These are phyloP conservation scores for Acer yangbiense DNA, from an alignment of 345 rosid genomes.

Conservation along the genomic window DNA sequence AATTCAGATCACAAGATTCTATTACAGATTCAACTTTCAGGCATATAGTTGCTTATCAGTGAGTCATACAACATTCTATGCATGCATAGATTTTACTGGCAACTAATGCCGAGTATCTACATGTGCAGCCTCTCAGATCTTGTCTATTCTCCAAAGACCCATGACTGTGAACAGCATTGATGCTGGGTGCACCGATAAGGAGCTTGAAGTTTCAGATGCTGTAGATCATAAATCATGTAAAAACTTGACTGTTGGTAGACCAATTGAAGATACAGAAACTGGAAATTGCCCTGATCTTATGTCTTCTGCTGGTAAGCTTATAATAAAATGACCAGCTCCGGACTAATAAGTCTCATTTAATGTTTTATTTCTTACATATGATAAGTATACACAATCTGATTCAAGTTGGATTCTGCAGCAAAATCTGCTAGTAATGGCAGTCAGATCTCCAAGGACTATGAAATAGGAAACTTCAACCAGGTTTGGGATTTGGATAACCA, in stretches of 20 bases:
- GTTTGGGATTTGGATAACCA: conserved; percentile 28
- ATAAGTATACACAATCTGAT: not conserved
- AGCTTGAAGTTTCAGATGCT: conserved; percentile 33
- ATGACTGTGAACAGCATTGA: conserved; percentile 18
- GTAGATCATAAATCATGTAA: conserved; percentile 29
- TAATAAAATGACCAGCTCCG: not conserved
- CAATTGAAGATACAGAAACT: conserved; percentile 12
- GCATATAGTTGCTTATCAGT: not conserved
- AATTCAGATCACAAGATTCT: not conserved
- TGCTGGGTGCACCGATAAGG: conserved; percentile 32
- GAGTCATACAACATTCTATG: not conserved
- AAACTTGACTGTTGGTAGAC: conserved; percentile 24
- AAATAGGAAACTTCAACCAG: conserved; percentile 29
- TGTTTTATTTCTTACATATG: not conserved
- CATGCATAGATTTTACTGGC: conserved; percentile 4
- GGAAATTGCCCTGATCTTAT: conserved; percentile 7
- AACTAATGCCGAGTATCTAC: conserved; percentile 15
- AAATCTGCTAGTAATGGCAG: conserved; percentile 19
- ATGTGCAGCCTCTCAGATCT: conserved; percentile 60
- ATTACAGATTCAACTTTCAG: not conserved
- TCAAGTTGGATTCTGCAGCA: conserved; percentile 27
- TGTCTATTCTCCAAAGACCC: conserved; percentile 66
- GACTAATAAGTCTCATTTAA: not conserved
- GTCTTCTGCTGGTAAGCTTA: conserved; percentile 33
- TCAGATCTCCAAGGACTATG: conserved; percentile 23